Evolutionary conservation across 2,329 filamentous ascomycete genomes (phyloP).

Genomic region (Thelonectria olida): DNA sequence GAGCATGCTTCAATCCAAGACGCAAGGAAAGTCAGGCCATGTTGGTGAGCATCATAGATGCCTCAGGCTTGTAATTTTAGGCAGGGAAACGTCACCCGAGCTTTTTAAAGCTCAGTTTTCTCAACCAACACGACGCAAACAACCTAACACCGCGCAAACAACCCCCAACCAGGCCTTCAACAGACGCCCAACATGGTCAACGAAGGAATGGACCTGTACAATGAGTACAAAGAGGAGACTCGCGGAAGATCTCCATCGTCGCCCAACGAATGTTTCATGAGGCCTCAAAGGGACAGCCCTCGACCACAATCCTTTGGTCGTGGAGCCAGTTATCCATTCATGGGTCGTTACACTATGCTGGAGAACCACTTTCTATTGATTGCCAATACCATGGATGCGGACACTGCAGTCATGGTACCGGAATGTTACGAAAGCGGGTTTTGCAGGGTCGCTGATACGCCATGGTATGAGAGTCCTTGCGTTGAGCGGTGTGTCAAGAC

Average conservation of each 20-base stretch:
- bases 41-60: no score
- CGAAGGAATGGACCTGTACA: not conserved
- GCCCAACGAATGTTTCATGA: not conserved
- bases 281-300: not conserved
- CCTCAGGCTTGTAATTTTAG: no score
- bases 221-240: not conserved
- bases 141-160: no score
- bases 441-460: not conserved
- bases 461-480: not conserved
- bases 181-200: no score
- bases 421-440: not conserved
- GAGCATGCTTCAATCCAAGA: no score
- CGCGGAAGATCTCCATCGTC: not conserved
- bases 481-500: slow-evolving; percentile 7
- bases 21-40: no score
- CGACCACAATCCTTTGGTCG: slow-evolving; percentile 3
- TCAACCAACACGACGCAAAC: no score
- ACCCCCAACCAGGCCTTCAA: no score
- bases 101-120: no score
- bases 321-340: not conserved
- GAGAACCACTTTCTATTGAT: not conserved
- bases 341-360: not conserved
- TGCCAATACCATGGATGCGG: not conserved
- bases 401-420: not conserved
- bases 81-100: no score